Evolutionary conservation across 352 stramenopile genomes (phyloP), one percentile per base, ranked within the genome.

Genomic region (Phytopythium delawarense): DNA sequence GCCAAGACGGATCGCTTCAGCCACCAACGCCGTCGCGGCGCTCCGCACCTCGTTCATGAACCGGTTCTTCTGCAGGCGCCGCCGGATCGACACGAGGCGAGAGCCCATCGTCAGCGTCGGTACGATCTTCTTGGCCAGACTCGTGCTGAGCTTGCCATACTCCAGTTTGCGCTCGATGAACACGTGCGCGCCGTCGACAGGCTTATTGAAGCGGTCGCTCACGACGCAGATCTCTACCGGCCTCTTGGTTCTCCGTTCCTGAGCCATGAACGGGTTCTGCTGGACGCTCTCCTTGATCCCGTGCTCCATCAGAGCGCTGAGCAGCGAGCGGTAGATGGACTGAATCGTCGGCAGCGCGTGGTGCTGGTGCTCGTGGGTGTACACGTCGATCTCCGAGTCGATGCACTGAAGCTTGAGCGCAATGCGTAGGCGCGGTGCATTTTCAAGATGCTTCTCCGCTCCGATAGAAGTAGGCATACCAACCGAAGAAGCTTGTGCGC

Each of bases 241-340:
- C 1, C 79, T 67, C 53, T 87, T 88, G 32, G 66, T 30, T 30
- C 74, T 71, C 44, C 82, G 80, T 9, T 79, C 71, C 12, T 77
- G 66, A 5, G 71, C 57, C 13, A 72, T 67, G 30, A 88, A 88
- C 4, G 79, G 77, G 34, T 88, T 87, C 52, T 87, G 74, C 40
- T 90, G 78, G 7, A 90, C 59, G 35, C 81, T 87, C 61, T 90
- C 81, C 35, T 87, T 87, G 42, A 88, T 83, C 4, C 78, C 78
- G 48, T 86, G 63, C 11, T 84, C 69, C 21, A 74, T 48, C 16
- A 90, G 57, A 45, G 74, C 61, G 0, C 71, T 67, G n/a, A 90
- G 52, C 13, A 90, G 66, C 7, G 51, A 71, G 7, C 78, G 69
- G 54, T 78, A 88, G 7, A 88, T 62, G 2, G 75, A 83, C 51